A percentile compares a stretch with the other conserved stretches of the same genome.
Conservation (phyloP, 345 rosid species). For the Citrus trifoliata region DNA sequence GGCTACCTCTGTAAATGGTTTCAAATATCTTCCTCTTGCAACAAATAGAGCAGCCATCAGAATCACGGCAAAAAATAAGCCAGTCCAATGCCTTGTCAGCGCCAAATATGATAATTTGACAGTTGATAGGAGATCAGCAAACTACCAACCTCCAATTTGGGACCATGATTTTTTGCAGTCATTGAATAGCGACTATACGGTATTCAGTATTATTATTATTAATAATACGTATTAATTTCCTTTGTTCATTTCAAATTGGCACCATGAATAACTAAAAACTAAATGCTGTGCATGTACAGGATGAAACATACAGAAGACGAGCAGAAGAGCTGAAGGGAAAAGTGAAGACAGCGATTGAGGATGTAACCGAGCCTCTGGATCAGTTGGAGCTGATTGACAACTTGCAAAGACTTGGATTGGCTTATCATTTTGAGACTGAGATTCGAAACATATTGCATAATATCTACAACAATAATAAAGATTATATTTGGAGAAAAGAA, state of each 20-base stretch:
- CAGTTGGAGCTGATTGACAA: slow-evolving; percentile 5
- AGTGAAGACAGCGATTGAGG: not conserved
- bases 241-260: no score
- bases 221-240: no score
- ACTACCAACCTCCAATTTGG: slow-evolving; percentile 6
- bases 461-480: no score
- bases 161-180: slow-evolving; percentile 1
- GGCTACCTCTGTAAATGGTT: no score
- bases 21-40: no score
- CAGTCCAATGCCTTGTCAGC: not conserved
- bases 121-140: slow-evolving; percentile 4
- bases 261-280: not conserved
- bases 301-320: not conserved
- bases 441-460: no score
- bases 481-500: no score
- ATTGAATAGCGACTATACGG: not conserved
- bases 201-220: not conserved
- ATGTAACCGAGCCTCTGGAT: not conserved
- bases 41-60: no score
- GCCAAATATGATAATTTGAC: not conserved
- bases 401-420: slow-evolving; percentile 15
- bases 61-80: not conserved
- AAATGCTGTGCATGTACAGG: not conserved
- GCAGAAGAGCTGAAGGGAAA: not conserved
- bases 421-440: no score